phyloP scores from a whole-genome alignment of 2,329 filamentous ascomycete species.

The Alternaria consortialis region DNA sequence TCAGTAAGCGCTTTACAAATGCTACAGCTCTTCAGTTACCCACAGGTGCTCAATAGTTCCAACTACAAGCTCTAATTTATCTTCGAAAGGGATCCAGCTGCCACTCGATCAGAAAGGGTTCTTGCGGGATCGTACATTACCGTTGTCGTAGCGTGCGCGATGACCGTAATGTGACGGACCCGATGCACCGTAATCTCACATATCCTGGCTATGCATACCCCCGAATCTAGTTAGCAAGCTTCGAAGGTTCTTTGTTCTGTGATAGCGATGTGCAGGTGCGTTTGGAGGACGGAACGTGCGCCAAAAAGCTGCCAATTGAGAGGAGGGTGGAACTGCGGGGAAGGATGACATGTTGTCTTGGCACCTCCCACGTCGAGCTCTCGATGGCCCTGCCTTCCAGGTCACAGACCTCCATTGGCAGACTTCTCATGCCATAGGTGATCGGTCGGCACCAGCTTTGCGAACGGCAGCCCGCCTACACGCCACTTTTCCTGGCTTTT shows the following conservation, averaged over 20 bases:
- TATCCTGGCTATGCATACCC: neutral
- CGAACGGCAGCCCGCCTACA: neutral
- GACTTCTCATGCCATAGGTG: conserved; percentile 10
- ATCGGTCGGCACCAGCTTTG: conserved; percentile 3
- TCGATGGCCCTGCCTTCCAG: conserved; percentile 14
- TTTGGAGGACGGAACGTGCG: conserved; percentile 13
- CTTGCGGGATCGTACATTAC: neutral
- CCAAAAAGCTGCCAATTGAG: conserved; percentile 2
- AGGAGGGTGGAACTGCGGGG: conserved; percentile 21
- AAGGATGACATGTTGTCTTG: conserved; percentile 22
- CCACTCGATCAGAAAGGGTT: neutral
- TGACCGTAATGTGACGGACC: neutral
- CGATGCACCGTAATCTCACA: neutral
- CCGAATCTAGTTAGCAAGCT: neutral
- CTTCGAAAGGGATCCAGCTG: neutral
- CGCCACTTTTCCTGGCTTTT: neutral
- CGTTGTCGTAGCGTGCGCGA: neutral
- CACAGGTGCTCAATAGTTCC: neutral
- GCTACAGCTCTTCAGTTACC: neutral
- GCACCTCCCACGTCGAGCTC: conserved; percentile 8
- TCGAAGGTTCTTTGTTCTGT: neutral
- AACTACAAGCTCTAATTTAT: neutral
- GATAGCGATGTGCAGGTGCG: neutral
- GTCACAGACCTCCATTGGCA: conserved; percentile 9
- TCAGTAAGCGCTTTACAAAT: conserved; percentile 2